Conservation (phyloP, 73 alveolate species). For the Tetrahymena borealis region DNA sequence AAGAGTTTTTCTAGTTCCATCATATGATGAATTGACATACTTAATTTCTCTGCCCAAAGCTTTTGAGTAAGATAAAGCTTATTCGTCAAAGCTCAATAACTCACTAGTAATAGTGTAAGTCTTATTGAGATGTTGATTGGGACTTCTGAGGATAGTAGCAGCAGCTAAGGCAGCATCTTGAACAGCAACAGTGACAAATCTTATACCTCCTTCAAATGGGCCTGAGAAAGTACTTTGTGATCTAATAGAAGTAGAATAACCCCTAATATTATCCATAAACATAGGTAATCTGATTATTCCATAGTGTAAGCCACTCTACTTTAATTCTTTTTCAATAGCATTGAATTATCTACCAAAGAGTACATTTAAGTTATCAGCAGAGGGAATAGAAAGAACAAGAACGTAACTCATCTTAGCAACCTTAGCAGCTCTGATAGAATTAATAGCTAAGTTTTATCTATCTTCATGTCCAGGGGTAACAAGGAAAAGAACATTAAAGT, state of each 20-base stretch:
- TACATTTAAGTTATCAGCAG: not conserved
- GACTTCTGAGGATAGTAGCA: not conserved
- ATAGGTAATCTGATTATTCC: not conserved
- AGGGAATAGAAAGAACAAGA: not conserved
- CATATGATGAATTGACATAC: not conserved
- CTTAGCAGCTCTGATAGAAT: not conserved
- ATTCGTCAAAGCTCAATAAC: not conserved
- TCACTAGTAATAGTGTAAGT: not conserved
- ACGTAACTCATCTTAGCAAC: not conserved
- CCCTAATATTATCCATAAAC: not conserved
- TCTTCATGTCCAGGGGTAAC: not conserved
- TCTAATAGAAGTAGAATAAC: not conserved
- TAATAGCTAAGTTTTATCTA: not conserved
- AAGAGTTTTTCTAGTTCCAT: not conserved
- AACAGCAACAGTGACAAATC: not conserved
- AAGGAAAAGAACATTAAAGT: not conserved
- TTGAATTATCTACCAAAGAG: not conserved
- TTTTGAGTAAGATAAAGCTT: not conserved
- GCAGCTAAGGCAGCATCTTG: not conserved
- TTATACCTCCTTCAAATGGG: not conserved
- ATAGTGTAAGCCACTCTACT: not conserved
- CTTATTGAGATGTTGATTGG: not conserved
- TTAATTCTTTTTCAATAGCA: not conserved
- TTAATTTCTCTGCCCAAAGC: not conserved
- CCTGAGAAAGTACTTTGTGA: not conserved